These are phyloP conservation scores for Populus hybrid DNA, from an alignment of 441 rosid species.

Conservation along the genomic window DNA sequence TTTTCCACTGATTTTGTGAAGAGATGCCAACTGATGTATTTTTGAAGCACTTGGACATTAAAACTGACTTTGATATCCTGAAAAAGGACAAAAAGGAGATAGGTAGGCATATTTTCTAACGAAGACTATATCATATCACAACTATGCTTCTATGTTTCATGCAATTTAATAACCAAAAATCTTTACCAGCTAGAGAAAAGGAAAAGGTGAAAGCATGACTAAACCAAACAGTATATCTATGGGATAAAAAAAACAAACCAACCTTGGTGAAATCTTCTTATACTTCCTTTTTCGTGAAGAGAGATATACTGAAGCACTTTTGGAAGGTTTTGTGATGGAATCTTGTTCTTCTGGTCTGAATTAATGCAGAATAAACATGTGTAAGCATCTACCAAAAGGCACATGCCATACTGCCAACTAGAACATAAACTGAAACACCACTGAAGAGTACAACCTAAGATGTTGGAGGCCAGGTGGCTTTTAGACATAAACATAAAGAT, in stretches of 20 bases:
- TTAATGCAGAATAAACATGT: neutral
- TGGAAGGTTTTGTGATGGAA: constrained; percentile 28
- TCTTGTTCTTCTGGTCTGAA: constrained; percentile 41
- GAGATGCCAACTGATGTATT: constrained; percentile 32
- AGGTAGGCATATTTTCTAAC: neutral
- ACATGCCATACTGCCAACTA: neutral
- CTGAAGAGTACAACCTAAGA: neutral
- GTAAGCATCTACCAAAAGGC: neutral
- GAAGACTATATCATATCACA: neutral
- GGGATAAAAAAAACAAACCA: constrained; percentile 9
- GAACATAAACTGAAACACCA: neutral
- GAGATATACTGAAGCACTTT: constrained; percentile 39
- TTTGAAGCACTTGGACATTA: constrained; percentile 31
- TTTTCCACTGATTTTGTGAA: constrained; percentile 49
- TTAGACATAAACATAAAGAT: neutral
- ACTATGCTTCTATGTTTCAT: neutral
- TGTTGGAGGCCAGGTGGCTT: neutral
- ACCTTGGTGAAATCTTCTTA: constrained; percentile 29
- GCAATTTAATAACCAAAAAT: neutral
- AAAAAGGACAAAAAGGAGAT: constrained; percentile 13
- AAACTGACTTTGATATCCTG: constrained; percentile 49
- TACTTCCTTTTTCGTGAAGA: constrained; percentile 41
- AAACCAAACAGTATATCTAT: neutral
- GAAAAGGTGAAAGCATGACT: neutral
- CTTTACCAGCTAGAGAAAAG: neutral